phyloP scores from a whole-genome alignment of 192 early-diverging fungal genomes.

The Mortierella hygrophila region DNA sequence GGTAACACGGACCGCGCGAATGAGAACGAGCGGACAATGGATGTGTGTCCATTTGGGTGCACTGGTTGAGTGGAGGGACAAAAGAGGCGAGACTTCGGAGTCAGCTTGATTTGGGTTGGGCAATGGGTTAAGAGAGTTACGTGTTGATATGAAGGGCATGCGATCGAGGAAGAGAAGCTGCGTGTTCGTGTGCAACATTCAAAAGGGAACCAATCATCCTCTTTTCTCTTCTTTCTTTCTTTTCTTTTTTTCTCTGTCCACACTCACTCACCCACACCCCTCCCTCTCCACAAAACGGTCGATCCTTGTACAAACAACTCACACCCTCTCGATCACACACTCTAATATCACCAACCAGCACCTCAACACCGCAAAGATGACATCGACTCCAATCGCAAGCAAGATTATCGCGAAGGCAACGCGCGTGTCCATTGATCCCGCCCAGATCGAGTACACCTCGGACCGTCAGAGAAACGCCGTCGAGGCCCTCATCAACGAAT shows the following conservation, averaged over 20 bases:
- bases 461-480: conserved; percentile 67
- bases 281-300: background rate
- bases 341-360: background rate
- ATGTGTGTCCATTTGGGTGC: background rate
- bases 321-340: background rate
- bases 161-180: background rate
- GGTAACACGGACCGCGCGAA: background rate
- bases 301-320: background rate
- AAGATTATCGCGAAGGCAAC: conserved; percentile 59
- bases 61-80: background rate
- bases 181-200: background rate
- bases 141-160: background rate
- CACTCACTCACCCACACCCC: background rate
- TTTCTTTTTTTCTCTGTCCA: conserved; percentile 9
- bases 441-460: conserved; percentile 57
- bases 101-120: background rate
- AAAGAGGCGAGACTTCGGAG: background rate
- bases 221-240: background rate
- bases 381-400: conserved; percentile 55
- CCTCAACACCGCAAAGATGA: conserved; percentile 6
- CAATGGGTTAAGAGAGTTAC: background rate
- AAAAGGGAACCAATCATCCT: background rate
- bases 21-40: background rate
- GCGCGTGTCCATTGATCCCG: conserved; percentile 46
- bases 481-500: conserved; percentile 60